Evolutionary conservation across 208 protist species (phyloP).

Genomic region (Crithidia brevicula): DNA sequence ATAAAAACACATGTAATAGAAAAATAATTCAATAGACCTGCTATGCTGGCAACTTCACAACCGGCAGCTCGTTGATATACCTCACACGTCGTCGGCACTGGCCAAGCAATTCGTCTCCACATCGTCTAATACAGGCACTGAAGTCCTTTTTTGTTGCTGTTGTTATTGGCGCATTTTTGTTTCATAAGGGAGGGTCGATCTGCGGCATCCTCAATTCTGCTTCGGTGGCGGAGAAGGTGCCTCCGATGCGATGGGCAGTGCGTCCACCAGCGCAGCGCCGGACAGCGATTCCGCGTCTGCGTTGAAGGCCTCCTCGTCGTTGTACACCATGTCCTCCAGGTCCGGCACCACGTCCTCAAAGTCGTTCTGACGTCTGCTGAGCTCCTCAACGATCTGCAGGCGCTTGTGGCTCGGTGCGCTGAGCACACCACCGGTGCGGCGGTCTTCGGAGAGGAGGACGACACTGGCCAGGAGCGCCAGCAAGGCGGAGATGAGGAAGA

Average conservation of each 20-base stretch:
- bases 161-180: too few species aligned
- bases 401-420: conserved; percentile 44
- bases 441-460: conserved; percentile 56
- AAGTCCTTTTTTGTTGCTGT: too few species aligned
- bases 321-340: conserved; percentile 18
- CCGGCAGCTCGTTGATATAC: too few species aligned
- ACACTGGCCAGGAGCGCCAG: conserved; percentile 54
- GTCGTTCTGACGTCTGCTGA: conserved; percentile 22
- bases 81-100: too few species aligned
- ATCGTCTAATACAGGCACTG: too few species aligned
- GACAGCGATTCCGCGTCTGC: conserved; percentile 1
- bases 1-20: too few species aligned
- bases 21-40: too few species aligned
- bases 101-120: too few species aligned
- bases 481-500: conserved; percentile 53
- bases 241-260: not conserved
- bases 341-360: conserved; percentile 27
- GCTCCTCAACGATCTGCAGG: conserved; percentile 36
- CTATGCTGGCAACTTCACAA: too few species aligned
- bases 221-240: not conserved
- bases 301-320: conserved; percentile 8
- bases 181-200: too few species aligned
- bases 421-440: conserved; percentile 52
- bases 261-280: conserved; percentile 1
- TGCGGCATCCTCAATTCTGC: not conserved